phyloP scores from a whole-genome alignment of 2,329 filamentous ascomycete genomes.

The Aspergillus calidoustus region DNA sequence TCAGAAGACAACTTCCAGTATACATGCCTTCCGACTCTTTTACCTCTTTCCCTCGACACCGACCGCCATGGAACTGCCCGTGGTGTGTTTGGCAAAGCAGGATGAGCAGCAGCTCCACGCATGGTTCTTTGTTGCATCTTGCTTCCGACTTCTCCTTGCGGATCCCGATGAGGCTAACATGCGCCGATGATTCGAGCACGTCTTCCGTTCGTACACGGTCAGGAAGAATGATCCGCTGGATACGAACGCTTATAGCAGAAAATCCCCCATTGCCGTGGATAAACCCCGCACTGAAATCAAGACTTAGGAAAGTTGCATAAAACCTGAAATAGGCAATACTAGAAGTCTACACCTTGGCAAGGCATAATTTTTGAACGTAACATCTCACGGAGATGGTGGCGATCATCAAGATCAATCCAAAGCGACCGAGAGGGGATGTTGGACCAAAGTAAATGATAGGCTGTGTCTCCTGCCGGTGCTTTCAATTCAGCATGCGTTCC shows the following conservation, averaged over 20 bases:
- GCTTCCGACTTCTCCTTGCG: neutral
- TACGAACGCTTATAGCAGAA: neutral
- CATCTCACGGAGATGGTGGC: neutral
- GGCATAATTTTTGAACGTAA: neutral
- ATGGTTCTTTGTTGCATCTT: neutral
- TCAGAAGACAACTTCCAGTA: neutral
- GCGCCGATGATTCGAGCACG: neutral
- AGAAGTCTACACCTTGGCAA: neutral
- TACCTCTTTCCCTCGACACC: neutral
- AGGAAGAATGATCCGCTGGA: neutral
- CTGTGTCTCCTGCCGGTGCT: neutral
- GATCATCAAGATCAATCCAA: neutral
- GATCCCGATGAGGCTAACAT: neutral
- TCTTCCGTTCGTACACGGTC: neutral
- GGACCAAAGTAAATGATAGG: neutral
- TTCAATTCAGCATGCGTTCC: neutral
- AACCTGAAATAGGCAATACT: neutral
- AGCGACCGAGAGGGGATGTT: neutral
- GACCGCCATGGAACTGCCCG: neutral
- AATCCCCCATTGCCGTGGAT: neutral
- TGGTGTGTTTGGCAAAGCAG: neutral
- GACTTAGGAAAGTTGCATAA: neutral
- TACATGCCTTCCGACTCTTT: neutral
- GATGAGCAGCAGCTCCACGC: neutral
- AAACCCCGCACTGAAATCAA: conserved; percentile 1